phyloP scores from a whole-genome alignment of 352 stramenopile species.

The Albugo laibachii region DNA sequence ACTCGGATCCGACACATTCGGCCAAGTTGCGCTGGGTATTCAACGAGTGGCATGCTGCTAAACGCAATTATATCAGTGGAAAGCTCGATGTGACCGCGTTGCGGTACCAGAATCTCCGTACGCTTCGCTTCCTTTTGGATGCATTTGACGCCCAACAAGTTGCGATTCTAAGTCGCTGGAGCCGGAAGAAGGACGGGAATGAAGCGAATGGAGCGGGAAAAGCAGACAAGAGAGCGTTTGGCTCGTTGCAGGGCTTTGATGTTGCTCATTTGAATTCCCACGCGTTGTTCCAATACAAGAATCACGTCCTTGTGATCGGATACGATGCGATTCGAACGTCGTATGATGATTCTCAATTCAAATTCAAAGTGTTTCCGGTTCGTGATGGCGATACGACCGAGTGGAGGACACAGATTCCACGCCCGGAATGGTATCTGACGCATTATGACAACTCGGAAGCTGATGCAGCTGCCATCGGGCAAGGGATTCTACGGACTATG shows the following conservation, averaged over 20 bases:
- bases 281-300: slow-evolving; percentile 44
- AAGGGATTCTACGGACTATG: slow-evolving; percentile 30
- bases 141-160: slow-evolving; percentile 66
- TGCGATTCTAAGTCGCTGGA: slow-evolving; percentile 46
- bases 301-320: slow-evolving; percentile 43
- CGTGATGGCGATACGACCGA: slow-evolving; percentile 23
- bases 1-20: slow-evolving; percentile 68
- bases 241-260: slow-evolving; percentile 57
- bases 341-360: slow-evolving; percentile 14
- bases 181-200: slow-evolving; percentile 8
- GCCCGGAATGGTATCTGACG: slow-evolving; percentile 51
- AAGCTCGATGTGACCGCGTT: slow-evolving; percentile 53
- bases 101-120: slow-evolving; percentile 43
- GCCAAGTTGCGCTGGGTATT: slow-evolving; percentile 73
- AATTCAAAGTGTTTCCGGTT: slow-evolving; percentile 48
- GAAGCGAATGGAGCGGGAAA: slow-evolving; percentile 8
- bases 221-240: slow-evolving; percentile 8
- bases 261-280: slow-evolving; percentile 58
- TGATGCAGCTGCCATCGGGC: slow-evolving; percentile 15
- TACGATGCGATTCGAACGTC: slow-evolving; percentile 14
- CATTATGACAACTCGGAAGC: slow-evolving; percentile 34
- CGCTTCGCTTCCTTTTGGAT: slow-evolving; percentile 41
- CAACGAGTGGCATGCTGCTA: slow-evolving; percentile 38
- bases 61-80: slow-evolving; percentile 42
- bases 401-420: slow-evolving; percentile 47